Conservation (phyloP, 257 asterid genomes). For the Solanum okadae region DNA sequence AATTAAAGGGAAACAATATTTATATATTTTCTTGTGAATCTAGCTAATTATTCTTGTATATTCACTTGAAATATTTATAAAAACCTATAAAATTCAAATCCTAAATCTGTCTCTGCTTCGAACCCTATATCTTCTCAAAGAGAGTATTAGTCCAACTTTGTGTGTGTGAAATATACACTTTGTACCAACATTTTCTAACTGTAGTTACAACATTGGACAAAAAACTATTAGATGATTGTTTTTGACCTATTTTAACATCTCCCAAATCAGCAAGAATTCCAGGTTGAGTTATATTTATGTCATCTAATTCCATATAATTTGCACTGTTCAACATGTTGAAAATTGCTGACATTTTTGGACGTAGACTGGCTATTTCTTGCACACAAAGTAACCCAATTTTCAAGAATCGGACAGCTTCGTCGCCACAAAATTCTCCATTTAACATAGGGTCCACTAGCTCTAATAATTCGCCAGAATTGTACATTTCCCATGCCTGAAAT, state of each 20-base stretch:
- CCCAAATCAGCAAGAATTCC: slow-evolving; percentile 2
- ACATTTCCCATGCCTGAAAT: slow-evolving; percentile 7
- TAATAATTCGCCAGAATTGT: background rate
- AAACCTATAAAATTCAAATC: background rate
- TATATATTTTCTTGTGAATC: background rate
- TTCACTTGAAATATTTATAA: background rate
- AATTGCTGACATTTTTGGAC: background rate
- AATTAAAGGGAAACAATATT: background rate
- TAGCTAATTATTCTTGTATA: background rate
- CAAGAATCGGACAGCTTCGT: background rate
- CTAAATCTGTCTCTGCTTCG: background rate
- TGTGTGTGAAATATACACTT: background rate
- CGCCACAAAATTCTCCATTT: background rate
- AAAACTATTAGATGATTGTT: background rate
- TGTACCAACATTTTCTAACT: background rate
- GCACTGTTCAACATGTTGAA: background rate
- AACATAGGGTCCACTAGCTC: background rate
- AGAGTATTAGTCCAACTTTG: background rate
- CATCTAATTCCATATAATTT: background rate
- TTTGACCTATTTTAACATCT: background rate
- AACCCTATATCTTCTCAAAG: background rate
- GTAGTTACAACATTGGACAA: background rate
- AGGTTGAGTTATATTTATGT: background rate
- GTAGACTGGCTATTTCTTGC: background rate
- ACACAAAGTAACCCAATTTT: slow-evolving; percentile 1